Evolutionary conservation across 768 basidiomycete species (phyloP).

Genomic region (Amanita molliuscula): DNA sequence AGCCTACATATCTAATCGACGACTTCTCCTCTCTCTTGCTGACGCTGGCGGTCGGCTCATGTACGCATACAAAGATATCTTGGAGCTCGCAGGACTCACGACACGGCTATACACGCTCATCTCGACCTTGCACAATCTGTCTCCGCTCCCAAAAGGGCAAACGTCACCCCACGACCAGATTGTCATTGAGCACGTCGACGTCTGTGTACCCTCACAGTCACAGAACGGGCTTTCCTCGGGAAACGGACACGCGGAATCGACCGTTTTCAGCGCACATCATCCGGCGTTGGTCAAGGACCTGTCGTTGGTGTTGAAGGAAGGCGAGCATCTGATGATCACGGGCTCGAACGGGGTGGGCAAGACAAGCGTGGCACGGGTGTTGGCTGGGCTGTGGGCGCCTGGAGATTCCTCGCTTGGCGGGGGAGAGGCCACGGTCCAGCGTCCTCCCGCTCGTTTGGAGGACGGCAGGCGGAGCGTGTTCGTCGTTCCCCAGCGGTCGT

Average conservation of each 20-base stretch:
- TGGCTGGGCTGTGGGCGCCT: constrained; percentile 84
- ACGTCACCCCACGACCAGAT: constrained; percentile 19
- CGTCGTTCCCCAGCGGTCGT: constrained; percentile 87
- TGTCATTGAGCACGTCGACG: constrained; percentile 58
- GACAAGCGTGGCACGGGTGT: constrained; percentile 77
- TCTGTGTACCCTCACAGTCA: constrained; percentile 41
- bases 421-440: not conserved
- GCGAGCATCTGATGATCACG: constrained; percentile 89
- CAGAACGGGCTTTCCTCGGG: constrained; percentile 2
- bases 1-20: constrained; percentile 87
- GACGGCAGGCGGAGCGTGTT: constrained; percentile 50
- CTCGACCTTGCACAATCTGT: constrained; percentile 73
- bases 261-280: not conserved
- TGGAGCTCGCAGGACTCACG: constrained; percentile 92
- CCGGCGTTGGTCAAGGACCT: constrained; percentile 58
- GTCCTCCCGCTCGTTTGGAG: constrained; percentile 12
- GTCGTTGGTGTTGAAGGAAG: constrained; percentile 47
- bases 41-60: constrained; percentile 93
- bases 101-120: constrained; percentile 82
- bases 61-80: constrained; percentile 93
- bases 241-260: constrained; percentile 2
- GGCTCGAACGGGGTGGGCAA: constrained; percentile 92
- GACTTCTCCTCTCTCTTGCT: constrained; percentile 86
- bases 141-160: constrained; percentile 30
- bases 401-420: constrained; percentile 19